Evolutionary conservation across 331 rosid species (phyloP), one percentile per base, ranked within the genome.

Genomic region (Pyrus hybrid): DNA sequence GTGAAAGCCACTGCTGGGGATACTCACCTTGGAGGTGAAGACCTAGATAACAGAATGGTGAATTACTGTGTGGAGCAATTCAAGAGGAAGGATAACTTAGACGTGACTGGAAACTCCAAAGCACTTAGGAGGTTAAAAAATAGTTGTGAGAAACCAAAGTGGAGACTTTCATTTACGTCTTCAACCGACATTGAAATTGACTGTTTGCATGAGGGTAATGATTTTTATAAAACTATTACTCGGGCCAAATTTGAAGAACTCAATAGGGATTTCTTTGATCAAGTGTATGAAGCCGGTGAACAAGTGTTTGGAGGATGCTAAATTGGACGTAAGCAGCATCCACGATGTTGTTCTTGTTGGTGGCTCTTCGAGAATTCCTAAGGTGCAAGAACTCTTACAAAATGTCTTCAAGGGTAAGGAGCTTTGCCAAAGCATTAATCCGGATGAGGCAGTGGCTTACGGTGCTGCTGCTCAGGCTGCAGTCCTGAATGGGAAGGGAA

Each of bases 331-430:
- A 3, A 21, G 45, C 17, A 8, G 16, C 60, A 79, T 26, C 5
- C 87, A 88, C 33, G 92, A 88, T 64, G 89, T 76, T 17, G 93
- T 88, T 17, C 93, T 88, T 74, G 86, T 75, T 12, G 90, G 93
- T 37, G 93, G 93, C 21, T 88, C 93, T 0, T 86, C 93, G 7
- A 84, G 90, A 22, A 86, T 88, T 80, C 93, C 93, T 7, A 88
- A 76, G 17, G 93, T 86, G 41, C 93, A 88, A 54, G 83, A 86
- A 25, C 68, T 88, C 1, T 62, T 88, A 78, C 85, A 86, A 76
- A 84, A 84, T 54, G 72, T 88, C 25, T 88, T 88, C 57, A 82
- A 88, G 8, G 92, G 88, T 9, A 88, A 88, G 69, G 92, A 88
- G 17, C 32, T 86, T 6, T 84, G 92, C 14, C 86, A 82, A 70